These are phyloP conservation scores for Leccinum subgranulosum DNA, from an alignment of 768 basidiomycete species.

Conservation along the genomic window DNA sequence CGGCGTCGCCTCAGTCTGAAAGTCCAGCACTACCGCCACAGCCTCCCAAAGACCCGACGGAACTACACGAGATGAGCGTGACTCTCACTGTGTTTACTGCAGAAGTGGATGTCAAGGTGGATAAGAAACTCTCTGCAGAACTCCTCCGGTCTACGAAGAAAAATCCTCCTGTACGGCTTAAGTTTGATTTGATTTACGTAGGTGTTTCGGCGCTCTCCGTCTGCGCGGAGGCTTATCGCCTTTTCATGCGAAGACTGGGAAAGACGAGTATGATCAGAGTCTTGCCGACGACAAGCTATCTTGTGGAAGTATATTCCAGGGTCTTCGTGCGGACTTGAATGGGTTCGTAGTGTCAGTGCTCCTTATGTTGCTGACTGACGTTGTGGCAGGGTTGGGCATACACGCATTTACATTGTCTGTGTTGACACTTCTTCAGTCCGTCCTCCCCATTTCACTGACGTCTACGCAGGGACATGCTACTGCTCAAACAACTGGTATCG, in stretches of 20 bases:
- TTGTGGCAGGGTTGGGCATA: slow-evolving; percentile 6
- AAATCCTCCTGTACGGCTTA: slow-evolving; percentile 73
- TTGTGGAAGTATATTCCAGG: slow-evolving; percentile 82
- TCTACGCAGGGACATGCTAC: slow-evolving; percentile 9
- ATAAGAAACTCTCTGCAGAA: slow-evolving; percentile 66
- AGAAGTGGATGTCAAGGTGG: slow-evolving; percentile 55
- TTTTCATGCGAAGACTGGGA: slow-evolving; percentile 57
- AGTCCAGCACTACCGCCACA: slow-evolving; percentile 7
- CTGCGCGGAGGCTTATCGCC: slow-evolving; percentile 1
- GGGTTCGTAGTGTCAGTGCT: slow-evolving; percentile 45
- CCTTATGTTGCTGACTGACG: neutral
- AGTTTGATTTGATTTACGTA: slow-evolving; percentile 78
- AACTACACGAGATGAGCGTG: slow-evolving; percentile 23
- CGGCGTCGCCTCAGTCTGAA: slow-evolving; percentile 11
- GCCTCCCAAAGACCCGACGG: slow-evolving; percentile 23
- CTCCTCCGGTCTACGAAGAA: slow-evolving; percentile 93
- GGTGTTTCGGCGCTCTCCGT: neutral
- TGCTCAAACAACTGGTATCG: slow-evolving; percentile 13
- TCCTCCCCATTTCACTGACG: neutral
- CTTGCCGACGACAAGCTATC: slow-evolving; percentile 61
- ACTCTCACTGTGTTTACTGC: slow-evolving; percentile 35
- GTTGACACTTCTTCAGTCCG: neutral
- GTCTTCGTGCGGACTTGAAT: slow-evolving; percentile 81
- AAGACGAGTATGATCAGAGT: slow-evolving; percentile 76
- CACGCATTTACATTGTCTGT: slow-evolving; percentile 13